Base-by-base conservation (phyloP, 2,329 filamentous ascomycete genomes). In the Neofusicoccum sp. region DNA sequence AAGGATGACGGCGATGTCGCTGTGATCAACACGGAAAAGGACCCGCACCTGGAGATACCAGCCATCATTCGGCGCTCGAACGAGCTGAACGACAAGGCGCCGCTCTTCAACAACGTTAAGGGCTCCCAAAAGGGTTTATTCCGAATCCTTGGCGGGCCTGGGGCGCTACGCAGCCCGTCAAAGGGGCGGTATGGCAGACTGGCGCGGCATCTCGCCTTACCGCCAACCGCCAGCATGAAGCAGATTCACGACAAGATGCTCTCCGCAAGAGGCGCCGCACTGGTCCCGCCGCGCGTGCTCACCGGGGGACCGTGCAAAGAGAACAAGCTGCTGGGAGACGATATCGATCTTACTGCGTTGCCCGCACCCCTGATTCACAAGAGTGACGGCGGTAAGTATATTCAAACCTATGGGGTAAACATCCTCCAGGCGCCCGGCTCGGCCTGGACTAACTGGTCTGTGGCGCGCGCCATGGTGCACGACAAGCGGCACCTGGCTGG, bases 61-160 rank as follows among this genome's bases (percentile, higher is more conserved):
- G 81, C 80, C 11, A 81, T 83, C 57, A 78, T 77, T 3, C 73
- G 80, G 3, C 69, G 67, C 12, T 79, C 78, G 7, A 77, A 73
- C 62, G 81, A 83, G 62, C 75, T 69, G 0, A 65, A 80, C 44
- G 76, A 74, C 60, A 80, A 79, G 53, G 80, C 81, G 1, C 80
- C 80, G 0, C 73, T 84, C 0, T 82, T 83, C 73, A 80, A 82
- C 68, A 83, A 82, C 28, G 60, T 83, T 57, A 80, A 76, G 57
- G 80, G 80, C 1, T 68, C 70, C 4, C 65, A 77, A 31, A 65
- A 80, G 38, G 80, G 80, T 6, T 69, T 83, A 0, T 83, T 71
- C 63, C 71, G 79, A 7, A 82, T 82, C 26, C 72, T 83, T 3
- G 80, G 79, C 20, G 76, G 75, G 0, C 74, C 80, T 0, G 76